A percentile compares a stretch with the other conserved stretches of the same genome.
These are phyloP conservation scores for Pseudogymnoascus sp. DNA, from an alignment of 2,329 filamentous ascomycete genomes.

Conservation along the genomic window DNA sequence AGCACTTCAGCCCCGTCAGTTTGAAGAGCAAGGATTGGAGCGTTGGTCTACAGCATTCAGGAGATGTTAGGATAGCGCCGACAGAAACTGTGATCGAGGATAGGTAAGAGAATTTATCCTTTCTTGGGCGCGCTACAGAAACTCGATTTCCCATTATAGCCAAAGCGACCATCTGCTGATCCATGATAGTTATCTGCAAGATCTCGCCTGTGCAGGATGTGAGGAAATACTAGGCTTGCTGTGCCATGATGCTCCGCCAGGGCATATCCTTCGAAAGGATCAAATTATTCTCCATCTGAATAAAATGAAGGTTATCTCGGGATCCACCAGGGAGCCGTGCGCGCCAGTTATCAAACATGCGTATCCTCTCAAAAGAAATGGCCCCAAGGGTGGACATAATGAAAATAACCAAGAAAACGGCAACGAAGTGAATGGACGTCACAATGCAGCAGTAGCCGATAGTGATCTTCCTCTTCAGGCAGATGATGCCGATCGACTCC, in stretches of 20 bases:
- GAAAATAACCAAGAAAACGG: not conserved
- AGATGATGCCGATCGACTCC: conserved; percentile 8
- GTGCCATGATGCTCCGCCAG: conserved; percentile 24
- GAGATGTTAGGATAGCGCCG: conserved; percentile 18
- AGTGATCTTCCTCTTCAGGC: not conserved
- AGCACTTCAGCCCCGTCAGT: conserved; percentile 23
- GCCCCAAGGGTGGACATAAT: not conserved
- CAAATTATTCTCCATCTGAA: conserved; percentile 24
- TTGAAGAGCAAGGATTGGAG: conserved; percentile 9
- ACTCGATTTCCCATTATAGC: not conserved
- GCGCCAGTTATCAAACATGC: not conserved
- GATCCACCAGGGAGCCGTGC: conserved; percentile 17
- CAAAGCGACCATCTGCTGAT: not conserved
- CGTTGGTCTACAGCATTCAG: conserved; percentile 20
- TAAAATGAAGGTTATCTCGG: conserved; percentile 20
- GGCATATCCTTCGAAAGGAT: conserved; percentile 22
- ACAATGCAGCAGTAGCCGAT: not conserved
- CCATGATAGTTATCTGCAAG: conserved; percentile 22
- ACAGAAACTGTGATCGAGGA: conserved; percentile 19
- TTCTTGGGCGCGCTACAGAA: not conserved
- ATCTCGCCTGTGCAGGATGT: conserved; percentile 24
- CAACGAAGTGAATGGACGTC: not conserved
- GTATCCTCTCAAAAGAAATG: not conserved
- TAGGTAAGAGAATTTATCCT: conserved; percentile 16
- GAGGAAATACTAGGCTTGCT: conserved; percentile 20